A percentile compares a stretch with the other conserved stretches of the same genome.
phyloP scores from a whole-genome alignment of 2,329 filamentous ascomycete genomes.

The Fusarium sp. region DNA sequence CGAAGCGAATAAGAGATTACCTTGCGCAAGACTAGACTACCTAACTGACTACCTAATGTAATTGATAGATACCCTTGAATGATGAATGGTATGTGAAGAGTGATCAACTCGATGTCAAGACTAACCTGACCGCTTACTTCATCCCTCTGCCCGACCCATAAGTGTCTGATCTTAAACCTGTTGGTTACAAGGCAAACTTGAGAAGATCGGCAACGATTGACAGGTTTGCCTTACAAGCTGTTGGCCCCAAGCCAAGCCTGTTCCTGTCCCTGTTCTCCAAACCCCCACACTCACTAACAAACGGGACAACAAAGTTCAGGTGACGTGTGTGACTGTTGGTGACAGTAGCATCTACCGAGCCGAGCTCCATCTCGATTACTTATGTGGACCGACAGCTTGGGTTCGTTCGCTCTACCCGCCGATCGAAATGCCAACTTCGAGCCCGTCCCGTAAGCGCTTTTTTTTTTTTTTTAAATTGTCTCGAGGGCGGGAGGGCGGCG shows the following conservation, averaged over 20 bases:
- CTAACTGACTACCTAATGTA: neutral
- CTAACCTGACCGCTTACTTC: neutral
- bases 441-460: neutral
- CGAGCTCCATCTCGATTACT: neutral
- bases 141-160: constrained; percentile 6
- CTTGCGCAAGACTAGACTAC: neutral
- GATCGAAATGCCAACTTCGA: constrained; percentile 16
- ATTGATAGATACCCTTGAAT: neutral
- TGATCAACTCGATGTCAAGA: neutral
- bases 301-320: neutral
- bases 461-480: neutral
- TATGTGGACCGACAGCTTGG: constrained; percentile 13
- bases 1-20: constrained; percentile 1
- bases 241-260: neutral
- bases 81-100: neutral
- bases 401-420: neutral
- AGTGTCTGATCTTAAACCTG: neutral
- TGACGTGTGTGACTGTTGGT: neutral
- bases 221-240: neutral
- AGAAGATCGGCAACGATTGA: neutral
- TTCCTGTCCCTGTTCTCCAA: neutral
- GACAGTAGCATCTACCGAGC: constrained; percentile 8
- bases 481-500: neutral
- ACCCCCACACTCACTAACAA: neutral
- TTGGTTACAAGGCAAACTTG: neutral